A percentile compares a stretch with the other conserved stretches of the same genome.
These are phyloP conservation scores for Lipomyces mesembrius DNA, from an alignment of 805 yeast species.

Conservation along the genomic window DNA sequence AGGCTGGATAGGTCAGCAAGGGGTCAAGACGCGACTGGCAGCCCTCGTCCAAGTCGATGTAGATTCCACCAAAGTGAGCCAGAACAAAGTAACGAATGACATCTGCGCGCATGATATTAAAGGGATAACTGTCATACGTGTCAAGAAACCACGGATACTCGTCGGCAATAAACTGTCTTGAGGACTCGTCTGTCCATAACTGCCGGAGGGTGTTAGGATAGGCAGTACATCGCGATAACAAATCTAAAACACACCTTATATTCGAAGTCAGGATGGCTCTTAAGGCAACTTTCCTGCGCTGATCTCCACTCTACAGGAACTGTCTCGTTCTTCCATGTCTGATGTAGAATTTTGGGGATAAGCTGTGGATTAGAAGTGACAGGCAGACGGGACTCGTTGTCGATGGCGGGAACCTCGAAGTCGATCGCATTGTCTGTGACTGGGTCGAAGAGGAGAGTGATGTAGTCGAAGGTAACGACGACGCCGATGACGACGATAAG, in stretches of 20 bases:
- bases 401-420: conserved; percentile 27
- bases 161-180: conserved; percentile 75
- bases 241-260: conserved; percentile 49
- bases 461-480: conserved; percentile 33
- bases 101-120: conserved; percentile 88
- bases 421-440: conserved; percentile 35
- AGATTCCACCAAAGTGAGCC: conserved; percentile 84
- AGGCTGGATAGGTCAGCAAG: conserved; percentile 77
- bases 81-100: conserved; percentile 86
- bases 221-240: not conserved
- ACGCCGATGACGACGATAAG: conserved; percentile 31
- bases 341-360: conserved; percentile 91
- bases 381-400: conserved; percentile 19
- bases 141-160: conserved; percentile 85
- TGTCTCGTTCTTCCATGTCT: conserved; percentile 79
- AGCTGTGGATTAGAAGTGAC: conserved; percentile 48
- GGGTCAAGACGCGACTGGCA: conserved; percentile 82
- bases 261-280: conserved; percentile 84
- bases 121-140: conserved; percentile 76
- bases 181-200: conserved; percentile 87
- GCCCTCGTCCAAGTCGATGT: conserved; percentile 89
- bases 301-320: conserved; percentile 82
- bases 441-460: conserved; percentile 37
- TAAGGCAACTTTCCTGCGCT: conserved; percentile 76
- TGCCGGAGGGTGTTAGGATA: conserved; percentile 43